Percentiles rank a stretch among this genome's conserved stretches.
Conservation (phyloP, 768 basidiomycete species). For the Termitomyces heimii region DNA sequence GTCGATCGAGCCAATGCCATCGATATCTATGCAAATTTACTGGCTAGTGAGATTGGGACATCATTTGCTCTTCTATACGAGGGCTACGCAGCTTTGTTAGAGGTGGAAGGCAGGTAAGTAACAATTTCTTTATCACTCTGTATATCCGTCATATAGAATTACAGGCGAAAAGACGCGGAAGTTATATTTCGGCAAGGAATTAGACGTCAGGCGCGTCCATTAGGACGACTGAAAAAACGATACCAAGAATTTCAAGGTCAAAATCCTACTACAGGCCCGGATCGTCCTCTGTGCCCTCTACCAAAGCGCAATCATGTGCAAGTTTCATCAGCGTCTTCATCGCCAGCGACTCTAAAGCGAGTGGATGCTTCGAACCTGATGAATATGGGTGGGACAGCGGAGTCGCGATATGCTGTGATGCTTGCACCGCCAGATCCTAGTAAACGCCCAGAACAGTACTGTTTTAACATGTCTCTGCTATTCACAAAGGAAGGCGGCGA, state of each 20-base stretch:
- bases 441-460: slow-evolving; percentile 66
- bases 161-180: slow-evolving; percentile 74
- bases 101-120: slow-evolving; percentile 66
- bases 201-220: slow-evolving; percentile 70
- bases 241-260: slow-evolving; percentile 76
- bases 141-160: not conserved
- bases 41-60: slow-evolving; percentile 71
- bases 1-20: slow-evolving; percentile 68
- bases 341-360: slow-evolving; percentile 24
- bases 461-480: slow-evolving; percentile 62
- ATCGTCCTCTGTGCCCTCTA: slow-evolving; percentile 19
- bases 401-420: slow-evolving; percentile 66
- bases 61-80: slow-evolving; percentile 81
- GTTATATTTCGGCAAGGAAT: slow-evolving; percentile 79
- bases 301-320: slow-evolving; percentile 21
- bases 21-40: slow-evolving; percentile 65
- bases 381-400: slow-evolving; percentile 32
- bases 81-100: slow-evolving; percentile 80
- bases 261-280: slow-evolving; percentile 13
- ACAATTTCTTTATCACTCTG: not conserved
- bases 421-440: slow-evolving; percentile 62
- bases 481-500: slow-evolving; percentile 76
- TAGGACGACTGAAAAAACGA: slow-evolving; percentile 76
- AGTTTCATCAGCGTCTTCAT: slow-evolving; percentile 21
- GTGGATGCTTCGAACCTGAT: slow-evolving; percentile 16